phyloP scores from a whole-genome alignment of 2,329 filamentous ascomycete species.

The Fusarium longipes region DNA sequence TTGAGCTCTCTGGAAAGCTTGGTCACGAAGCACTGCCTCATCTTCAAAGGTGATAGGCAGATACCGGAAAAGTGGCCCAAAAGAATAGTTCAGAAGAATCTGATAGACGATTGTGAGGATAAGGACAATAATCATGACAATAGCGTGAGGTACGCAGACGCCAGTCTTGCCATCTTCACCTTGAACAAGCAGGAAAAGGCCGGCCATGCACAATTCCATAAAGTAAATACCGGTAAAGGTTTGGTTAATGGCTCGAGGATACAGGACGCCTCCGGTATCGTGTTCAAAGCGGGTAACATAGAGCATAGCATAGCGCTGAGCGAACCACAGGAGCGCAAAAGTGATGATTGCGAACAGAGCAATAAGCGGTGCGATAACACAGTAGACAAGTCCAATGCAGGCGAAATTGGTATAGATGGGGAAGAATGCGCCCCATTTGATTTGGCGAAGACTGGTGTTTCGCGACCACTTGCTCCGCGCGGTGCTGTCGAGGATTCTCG shows the following conservation, averaged over 20 bases:
- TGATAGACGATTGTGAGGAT: constrained; percentile 82
- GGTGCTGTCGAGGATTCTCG: constrained; percentile 85
- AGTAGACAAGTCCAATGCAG: constrained; percentile 91
- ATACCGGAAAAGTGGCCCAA: constrained; percentile 86
- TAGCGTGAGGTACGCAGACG: constrained; percentile 79
- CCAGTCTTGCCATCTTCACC: constrained; percentile 64
- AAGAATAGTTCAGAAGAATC: constrained; percentile 81
- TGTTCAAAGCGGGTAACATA: constrained; percentile 91
- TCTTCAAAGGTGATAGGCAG: constrained; percentile 96
- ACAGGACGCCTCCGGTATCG: constrained; percentile 92
- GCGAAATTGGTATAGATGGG: constrained; percentile 97
- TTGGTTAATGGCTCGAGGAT: constrained; percentile 93
- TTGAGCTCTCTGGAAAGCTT: constrained; percentile 86
- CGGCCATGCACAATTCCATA: constrained; percentile 91
- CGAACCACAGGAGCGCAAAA: constrained; percentile 90
- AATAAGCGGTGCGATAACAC: constrained; percentile 88
- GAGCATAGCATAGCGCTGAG: constrained; percentile 95
- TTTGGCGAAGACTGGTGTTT: constrained; percentile 79
- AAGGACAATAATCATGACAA: constrained; percentile 83
- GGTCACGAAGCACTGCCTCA: constrained; percentile 89
- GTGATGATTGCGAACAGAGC: constrained; percentile 93
- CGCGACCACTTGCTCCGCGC: constrained; percentile 84
- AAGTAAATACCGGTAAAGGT: constrained; percentile 95
- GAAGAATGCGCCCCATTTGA: constrained; percentile 94
- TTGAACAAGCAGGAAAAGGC: constrained; percentile 83